These are phyloP conservation scores for Solanum hybrid DNA, from an alignment of 305 asterid species.

Conservation along the genomic window DNA sequence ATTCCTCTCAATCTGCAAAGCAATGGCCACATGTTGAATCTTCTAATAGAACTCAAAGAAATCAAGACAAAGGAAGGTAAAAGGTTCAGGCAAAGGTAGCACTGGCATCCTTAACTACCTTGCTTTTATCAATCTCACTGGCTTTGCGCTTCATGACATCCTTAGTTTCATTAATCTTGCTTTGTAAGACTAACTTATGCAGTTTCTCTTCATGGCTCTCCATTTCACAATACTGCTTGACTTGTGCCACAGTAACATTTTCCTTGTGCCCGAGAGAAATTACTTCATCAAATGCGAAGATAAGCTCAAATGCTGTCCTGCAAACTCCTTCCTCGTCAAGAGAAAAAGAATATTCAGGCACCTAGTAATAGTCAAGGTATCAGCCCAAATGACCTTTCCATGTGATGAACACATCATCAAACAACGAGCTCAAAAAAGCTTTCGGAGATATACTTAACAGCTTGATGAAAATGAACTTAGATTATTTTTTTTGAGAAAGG, in stretches of 20 bases:
- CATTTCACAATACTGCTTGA: constrained; percentile 91
- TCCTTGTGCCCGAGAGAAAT: constrained; percentile 84
- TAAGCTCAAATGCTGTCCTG: constrained; percentile 67
- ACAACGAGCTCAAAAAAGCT: not conserved
- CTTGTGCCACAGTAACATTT: constrained; percentile 76
- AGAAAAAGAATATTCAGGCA: constrained; percentile 71
- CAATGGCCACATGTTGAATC: not conserved
- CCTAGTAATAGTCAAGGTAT: constrained; percentile 45
- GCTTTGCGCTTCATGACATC: constrained; percentile 84
- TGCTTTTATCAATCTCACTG: constrained; percentile 77
- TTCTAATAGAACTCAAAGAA: not conserved
- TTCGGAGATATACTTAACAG: not conserved
- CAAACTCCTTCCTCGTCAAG: constrained; percentile 81
- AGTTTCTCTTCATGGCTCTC: constrained; percentile 83
- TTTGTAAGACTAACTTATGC: constrained; percentile 71
- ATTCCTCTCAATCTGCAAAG: constrained; percentile 49
- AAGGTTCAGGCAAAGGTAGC: not conserved
- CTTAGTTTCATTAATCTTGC: constrained; percentile 80
- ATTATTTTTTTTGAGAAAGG: no score
- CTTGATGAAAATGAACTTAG: not conserved
- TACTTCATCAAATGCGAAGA: constrained; percentile 83
- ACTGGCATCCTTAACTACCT: constrained; percentile 30
- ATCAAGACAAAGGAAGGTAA: not conserved
- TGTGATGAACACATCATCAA: not conserved
- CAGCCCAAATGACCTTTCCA: not conserved